Evolutionary conservation across 2,329 filamentous ascomycete species (phyloP), one percentile per base, ranked within the genome.

Genomic region (Penicillium hesseltinei): DNA sequence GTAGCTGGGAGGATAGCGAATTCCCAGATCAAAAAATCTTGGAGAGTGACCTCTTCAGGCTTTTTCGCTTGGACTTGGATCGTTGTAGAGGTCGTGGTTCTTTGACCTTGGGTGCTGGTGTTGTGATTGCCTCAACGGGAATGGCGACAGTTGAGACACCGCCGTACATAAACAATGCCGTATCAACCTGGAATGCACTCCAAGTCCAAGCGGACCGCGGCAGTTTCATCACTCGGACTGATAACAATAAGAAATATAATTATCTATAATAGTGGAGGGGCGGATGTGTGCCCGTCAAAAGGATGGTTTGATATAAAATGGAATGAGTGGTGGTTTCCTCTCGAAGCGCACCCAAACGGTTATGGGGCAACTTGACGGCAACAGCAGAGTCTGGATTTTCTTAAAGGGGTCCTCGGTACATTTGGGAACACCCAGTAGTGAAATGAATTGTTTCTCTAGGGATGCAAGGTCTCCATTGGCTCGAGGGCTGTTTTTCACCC

Each of bases 171-270:
- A 66, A 66, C 62, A 66, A 64, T 59, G 51, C 49, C 38, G 60
- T 62, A 45, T 64, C 58, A 59, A 66, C 58, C 57, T 63, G 64
- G 63, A 66, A 66, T 66, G 64, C 58, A 25, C 60, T 66, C 57
- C 57, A 58, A 56, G 54, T 47, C 63, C 56, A 63, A 43, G 57
- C 42, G 39, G 55, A 54, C 45, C 59, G 59, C 44, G 59, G 51
- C 45, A 63, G 39, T 60, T 43, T 58, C 62, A 62, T 65, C 54
- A 46, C 61, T 62, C 43, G 17, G 45, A 58, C 45, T 54, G 56
- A 42, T 43, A 31, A 49, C 33, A 42, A 48, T 46, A 42, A 55
- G 11, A 5, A 31, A 54, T 57, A 58, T 27, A 36, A 7, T 42
- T 49, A 39, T 40, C 40, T 27, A 13, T 48, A 39, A 42, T 51